These are phyloP conservation scores for Ophiostoma sp. DNA, from an alignment of 2,329 filamentous ascomycete species.

Conservation along the genomic window DNA sequence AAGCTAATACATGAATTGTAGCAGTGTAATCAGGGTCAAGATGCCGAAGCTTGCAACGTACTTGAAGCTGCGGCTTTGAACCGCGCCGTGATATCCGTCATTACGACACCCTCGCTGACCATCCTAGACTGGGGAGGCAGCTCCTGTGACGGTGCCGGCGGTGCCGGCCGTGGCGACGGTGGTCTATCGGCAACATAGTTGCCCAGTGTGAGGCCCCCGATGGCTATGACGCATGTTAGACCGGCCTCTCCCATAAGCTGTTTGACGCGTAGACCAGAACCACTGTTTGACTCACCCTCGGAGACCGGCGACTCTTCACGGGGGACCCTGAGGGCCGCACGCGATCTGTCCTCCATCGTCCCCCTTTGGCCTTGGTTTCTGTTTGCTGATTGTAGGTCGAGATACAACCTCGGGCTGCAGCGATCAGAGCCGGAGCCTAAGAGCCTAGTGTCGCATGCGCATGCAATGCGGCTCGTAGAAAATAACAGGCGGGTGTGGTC, in stretches of 20 bases:
- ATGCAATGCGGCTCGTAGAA: neutral
- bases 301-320: conserved; percentile 14
- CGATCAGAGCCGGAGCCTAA: too few species aligned
- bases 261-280: neutral
- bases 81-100: conserved; percentile 53
- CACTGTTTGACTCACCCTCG: conserved; percentile 10
- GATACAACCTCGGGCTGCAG: too few species aligned
- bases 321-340: conserved; percentile 15
- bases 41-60: conserved; percentile 33
- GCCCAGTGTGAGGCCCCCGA: neutral
- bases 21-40: too few species aligned
- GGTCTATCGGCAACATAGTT: neutral
- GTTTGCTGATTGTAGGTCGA: too few species aligned
- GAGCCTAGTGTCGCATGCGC: neutral
- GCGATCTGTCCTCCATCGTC: conserved; percentile 20
- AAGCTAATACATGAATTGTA: too few species aligned
- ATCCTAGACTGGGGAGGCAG: conserved; percentile 35
- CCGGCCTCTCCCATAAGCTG: neutral
- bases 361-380: neutral
- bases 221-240: neutral
- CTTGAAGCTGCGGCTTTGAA: conserved; percentile 51
- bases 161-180: neutral
- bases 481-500: too few species aligned
- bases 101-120: conserved; percentile 46
- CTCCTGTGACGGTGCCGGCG: conserved; percentile 35